These are phyloP conservation scores for Triangularia setosa DNA, from an alignment of 2,329 filamentous ascomycete genomes.

Conservation along the genomic window DNA sequence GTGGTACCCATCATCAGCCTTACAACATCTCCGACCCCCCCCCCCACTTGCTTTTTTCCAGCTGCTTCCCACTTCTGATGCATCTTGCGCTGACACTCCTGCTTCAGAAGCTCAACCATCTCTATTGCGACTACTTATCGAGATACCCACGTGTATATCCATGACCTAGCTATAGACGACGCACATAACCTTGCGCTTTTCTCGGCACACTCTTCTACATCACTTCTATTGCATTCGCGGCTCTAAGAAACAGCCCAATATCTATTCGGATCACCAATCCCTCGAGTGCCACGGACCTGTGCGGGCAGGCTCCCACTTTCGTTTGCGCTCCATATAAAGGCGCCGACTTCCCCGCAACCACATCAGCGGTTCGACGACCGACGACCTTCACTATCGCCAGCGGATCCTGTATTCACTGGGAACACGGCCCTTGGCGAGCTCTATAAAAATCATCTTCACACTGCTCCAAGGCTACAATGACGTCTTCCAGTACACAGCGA, in stretches of 20 bases:
- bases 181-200: background rate
- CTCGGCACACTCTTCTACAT: background rate
- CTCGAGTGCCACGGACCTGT: conserved; percentile 11
- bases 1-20: conserved; percentile 25
- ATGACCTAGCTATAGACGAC: background rate
- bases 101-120: background rate
- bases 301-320: conserved; percentile 17
- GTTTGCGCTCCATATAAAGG: conserved; percentile 10
- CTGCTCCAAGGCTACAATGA: conserved; percentile 20
- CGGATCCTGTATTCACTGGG: background rate
- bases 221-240: background rate
- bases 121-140: conserved; percentile 1
- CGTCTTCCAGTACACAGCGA: conserved; percentile 33
- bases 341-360: background rate
- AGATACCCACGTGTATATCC: conserved; percentile 15
- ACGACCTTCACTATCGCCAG: background rate
- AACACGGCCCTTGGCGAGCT: background rate
- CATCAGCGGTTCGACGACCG: background rate
- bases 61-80: conserved; percentile 12
- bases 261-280: conserved; percentile 7
- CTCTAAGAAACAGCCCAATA: conserved; percentile 2
- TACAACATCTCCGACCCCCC: conserved; percentile 21
- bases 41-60: conserved; percentile 9
- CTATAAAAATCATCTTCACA: background rate
- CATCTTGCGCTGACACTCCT: conserved; percentile 18